Conservation (phyloP, 306 rosid species). For the Sicyos baderoa region DNA sequence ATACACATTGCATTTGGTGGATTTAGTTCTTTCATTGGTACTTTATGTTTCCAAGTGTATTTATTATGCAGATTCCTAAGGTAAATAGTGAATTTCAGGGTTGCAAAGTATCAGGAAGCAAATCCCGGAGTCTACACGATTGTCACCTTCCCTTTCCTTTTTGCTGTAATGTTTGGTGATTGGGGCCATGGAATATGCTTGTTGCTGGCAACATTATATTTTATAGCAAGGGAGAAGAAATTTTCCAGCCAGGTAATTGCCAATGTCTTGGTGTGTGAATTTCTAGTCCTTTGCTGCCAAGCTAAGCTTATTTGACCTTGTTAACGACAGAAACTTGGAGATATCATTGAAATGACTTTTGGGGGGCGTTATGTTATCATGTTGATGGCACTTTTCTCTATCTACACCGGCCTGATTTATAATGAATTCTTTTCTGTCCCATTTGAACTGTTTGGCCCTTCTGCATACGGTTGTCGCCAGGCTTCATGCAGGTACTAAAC, state of each 20-base stretch:
- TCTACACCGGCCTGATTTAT: slow-evolving; percentile 74
- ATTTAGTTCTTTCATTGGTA: neutral
- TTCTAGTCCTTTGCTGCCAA: slow-evolving; percentile 17
- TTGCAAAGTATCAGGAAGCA: too few species aligned
- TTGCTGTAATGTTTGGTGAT: too few species aligned
- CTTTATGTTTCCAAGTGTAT: slow-evolving; percentile 5
- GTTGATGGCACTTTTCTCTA: slow-evolving; percentile 80
- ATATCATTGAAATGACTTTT: slow-evolving; percentile 71
- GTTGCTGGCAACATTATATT: too few species aligned
- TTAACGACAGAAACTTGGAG: slow-evolving; percentile 71
- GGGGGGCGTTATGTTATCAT: slow-evolving; percentile 64
- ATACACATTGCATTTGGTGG: neutral
- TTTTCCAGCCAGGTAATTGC: too few species aligned
- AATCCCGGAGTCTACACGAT: too few species aligned
- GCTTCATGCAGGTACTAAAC: slow-evolving; percentile 54
- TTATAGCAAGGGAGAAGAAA: too few species aligned
- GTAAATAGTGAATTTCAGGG: slow-evolving; percentile 18
- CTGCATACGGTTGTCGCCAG: slow-evolving; percentile 67
- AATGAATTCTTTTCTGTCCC: slow-evolving; percentile 80
- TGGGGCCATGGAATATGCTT: too few species aligned
- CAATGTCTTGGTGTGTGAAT: slow-evolving; percentile 20
- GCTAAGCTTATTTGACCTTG: slow-evolving; percentile 30
- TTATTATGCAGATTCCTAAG: slow-evolving; percentile 5
- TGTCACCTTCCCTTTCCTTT: too few species aligned
- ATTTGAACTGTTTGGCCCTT: slow-evolving; percentile 58